These are phyloP conservation scores for Cutaneotrichosporon cavernicola DNA, from an alignment of 1,284 basidiomycete genomes.

Conservation along the genomic window DNA sequence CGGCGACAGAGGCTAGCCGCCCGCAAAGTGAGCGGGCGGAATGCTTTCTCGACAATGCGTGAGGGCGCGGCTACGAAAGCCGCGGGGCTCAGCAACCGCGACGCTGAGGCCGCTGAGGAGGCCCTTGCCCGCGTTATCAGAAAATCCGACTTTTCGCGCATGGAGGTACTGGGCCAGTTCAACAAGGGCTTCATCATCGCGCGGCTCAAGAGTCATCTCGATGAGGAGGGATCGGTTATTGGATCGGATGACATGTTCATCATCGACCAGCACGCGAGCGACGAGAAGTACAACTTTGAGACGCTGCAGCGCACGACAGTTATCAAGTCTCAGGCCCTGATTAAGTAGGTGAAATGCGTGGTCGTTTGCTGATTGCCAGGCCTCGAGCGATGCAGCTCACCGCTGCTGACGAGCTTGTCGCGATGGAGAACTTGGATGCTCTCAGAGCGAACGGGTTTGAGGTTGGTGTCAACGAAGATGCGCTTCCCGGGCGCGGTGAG, in stretches of 20 bases:
- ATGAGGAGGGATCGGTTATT: constrained; percentile 18
- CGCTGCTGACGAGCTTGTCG: constrained; percentile 84
- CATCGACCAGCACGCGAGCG: constrained; percentile 63
- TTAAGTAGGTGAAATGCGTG: constrained; percentile 62
- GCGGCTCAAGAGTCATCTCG: constrained; percentile 57
- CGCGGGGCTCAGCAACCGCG: constrained; percentile 64
- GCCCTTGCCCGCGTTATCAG: constrained; percentile 80
- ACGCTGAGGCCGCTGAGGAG: constrained; percentile 65
- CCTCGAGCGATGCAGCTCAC: constrained; percentile 77
- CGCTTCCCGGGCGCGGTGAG: constrained; percentile 56
- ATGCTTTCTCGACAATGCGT: constrained; percentile 28
- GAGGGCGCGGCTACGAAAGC: constrained; percentile 32
- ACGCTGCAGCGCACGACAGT: constrained; percentile 80
- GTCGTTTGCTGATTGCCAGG: constrained; percentile 54
- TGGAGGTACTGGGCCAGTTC: constrained; percentile 91
- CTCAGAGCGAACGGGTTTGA: constrained; percentile 88
- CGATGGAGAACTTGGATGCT: constrained; percentile 78
- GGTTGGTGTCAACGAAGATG: constrained; percentile 60
- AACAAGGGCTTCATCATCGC: constrained; percentile 94
- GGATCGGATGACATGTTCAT: constrained; percentile 85
- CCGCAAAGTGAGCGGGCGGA: constrained; percentile 21
- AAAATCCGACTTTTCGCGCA: constrained; percentile 79
- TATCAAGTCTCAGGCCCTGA: constrained; percentile 81
- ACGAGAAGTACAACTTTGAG: constrained; percentile 98
- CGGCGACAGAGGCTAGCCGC: not conserved